Base-by-base conservation (phyloP, 805 yeast species). In the Starmerella bacillaris region DNA sequence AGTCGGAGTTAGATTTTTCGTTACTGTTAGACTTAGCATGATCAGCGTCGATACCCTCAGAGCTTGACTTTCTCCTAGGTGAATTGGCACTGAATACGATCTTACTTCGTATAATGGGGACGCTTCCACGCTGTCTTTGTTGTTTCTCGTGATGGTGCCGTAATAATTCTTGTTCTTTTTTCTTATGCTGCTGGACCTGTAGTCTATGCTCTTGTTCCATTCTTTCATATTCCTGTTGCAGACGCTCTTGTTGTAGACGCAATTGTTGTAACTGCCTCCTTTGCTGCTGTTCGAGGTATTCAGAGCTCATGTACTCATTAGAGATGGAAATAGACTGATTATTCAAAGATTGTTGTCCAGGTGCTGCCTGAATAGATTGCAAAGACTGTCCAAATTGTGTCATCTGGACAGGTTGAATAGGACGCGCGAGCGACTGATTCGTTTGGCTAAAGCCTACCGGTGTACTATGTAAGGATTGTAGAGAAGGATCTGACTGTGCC, bases 1-100 rank as follows among this genome's bases (percentile, higher is more conserved):
- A 38, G 12, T 11, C 18, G 30, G 30, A 14, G 18, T 8, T 27
- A 27, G 30, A 27, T 27, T 18, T 27, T 27, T 27, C 18, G 11
- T 27, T n/a, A 18, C 8, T n/a, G n/a, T 18, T 8, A 18, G 11
- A n/a, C 15, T 18, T 27, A 17, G 8, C 11, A 22, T 9, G 24
- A 12, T 12, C 24, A 9, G 24, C 24, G 12, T 12, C 12, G 24
- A 22, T 9, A n/a, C 26, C n/a, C 26, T 22, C 9, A 22, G 26
- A 22, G 12, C 26, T 9, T 22, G 26, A n/a, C n/a, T n/a, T n/a
- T n/a, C n/a, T n/a, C n/a, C n/a, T n/a, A n/a, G n/a, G n/a, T n/a
- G 26, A 22, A 22, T 22, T 22, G 26, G 26, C n/a, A 11, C 29
- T 6, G 16, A 18, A 12, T 8, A 26, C 7, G 6, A 26, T 18